Base-by-base conservation (phyloP, 345 rosid genomes). In the Acer yangbiense region DNA sequence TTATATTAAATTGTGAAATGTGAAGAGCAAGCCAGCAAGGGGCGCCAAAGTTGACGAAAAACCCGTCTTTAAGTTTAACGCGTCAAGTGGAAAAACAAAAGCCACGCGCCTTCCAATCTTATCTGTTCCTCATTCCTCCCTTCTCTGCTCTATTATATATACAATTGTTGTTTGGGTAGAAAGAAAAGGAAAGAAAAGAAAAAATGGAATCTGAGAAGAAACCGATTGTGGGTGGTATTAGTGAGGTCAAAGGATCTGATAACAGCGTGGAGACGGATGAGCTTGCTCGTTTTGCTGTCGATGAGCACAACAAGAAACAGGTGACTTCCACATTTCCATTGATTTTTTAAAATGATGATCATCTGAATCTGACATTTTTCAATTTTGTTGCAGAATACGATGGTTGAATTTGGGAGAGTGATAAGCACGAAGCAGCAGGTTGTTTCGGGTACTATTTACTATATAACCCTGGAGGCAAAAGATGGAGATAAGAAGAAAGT, bases 261-360 rank as follows among this genome's bases (percentile, higher is more conserved):
- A 94, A 94, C 83, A 89, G 87, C 77, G 78, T 86, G 60, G 92
- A 91, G 81, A 75, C 89, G 65, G 93, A 88, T 25, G 69, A 73
- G 73, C 97, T 94, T 7, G 97, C 94, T 78, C 97, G 97, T 74
- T 94, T 88, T 71, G 97, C 98, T 20, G 97, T 94, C 55, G 98
- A 94, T 14, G 95, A 94, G 68, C 88, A 90, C 76, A 94, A 94
- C 90, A 89, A 90, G 87, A 90, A 94, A 76, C 86, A 87, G 90
- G 98, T 93, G 1, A 68, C 35, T 32, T 62, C 35, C 69, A 10
- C 43, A 55, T 76, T 27, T 50, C 18, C 58, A 54, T 52, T 13
- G 9, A 46, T 55, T 35, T 27, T 0, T 68, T 48, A 9, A 43
- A 43, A 18, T 32, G 6, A 27, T 29, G 9, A 39, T 68, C 55